These are phyloP conservation scores for Trichomonascaceae sp. DNA, from an alignment of 1,139 yeast genomes.

Conservation along the genomic window DNA sequence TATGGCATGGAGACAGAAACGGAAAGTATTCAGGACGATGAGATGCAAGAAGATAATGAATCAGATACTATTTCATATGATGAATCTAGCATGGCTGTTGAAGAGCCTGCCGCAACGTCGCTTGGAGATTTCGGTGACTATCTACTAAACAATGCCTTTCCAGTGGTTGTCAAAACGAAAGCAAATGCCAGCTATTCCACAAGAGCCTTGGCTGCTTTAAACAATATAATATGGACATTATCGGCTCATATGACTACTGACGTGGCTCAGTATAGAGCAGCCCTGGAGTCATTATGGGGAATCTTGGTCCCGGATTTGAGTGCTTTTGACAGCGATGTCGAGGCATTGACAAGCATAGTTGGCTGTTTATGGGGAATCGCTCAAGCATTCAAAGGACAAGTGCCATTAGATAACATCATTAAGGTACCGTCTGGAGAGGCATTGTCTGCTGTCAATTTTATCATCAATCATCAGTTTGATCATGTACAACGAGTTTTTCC, in stretches of 20 bases:
- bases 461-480: constrained; percentile 8
- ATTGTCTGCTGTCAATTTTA: constrained; percentile 4
- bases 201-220: constrained; percentile 59
- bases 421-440: constrained; percentile 14
- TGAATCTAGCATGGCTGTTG: background rate
- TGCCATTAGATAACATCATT: constrained; percentile 18
- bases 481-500: constrained; percentile 11
- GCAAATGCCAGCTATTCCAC: constrained; percentile 29
- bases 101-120: background rate
- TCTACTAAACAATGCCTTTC: constrained; percentile 19
- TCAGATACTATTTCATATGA: constrained; percentile 6
- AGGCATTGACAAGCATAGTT: constrained; percentile 43
- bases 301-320: constrained; percentile 17
- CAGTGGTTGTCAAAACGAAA: constrained; percentile 18
- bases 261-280: constrained; percentile 22
- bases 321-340: constrained; percentile 31
- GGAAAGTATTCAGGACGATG: constrained; percentile 16
- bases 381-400: constrained; percentile 39
- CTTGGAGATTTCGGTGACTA: constrained; percentile 10
- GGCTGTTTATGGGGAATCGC: constrained; percentile 60
- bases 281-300: constrained; percentile 28
- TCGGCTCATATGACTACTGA: constrained; percentile 16
- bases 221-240: constrained; percentile 45
- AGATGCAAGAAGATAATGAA: constrained; percentile 15
- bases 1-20: constrained; percentile 15